phyloP scores from a whole-genome alignment of 176 grass and related monocot species.

The Calamus simplicifolius region DNA sequence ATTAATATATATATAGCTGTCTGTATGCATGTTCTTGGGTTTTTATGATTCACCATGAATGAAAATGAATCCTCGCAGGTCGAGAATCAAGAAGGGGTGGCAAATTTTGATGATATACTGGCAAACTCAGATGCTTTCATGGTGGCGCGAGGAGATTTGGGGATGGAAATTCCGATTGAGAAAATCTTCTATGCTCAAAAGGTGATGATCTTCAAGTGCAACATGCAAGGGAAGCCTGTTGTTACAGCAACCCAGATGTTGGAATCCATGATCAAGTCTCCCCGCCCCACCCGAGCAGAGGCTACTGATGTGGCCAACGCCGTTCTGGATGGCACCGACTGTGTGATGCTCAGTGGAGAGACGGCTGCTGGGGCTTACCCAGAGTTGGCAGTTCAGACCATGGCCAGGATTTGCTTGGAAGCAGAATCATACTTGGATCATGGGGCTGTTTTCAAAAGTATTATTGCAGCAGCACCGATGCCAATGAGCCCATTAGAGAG shows the following conservation, averaged over 20 bases:
- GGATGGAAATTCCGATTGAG: constrained; percentile 7
- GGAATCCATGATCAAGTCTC: constrained; percentile 11
- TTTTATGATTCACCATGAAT: constrained; percentile 1
- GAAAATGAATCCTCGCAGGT: constrained; percentile 1
- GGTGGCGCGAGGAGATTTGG: constrained; percentile 9
- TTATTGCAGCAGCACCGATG: constrained; percentile 35
- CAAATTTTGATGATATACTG: constrained; percentile 9
- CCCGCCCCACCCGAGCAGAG: constrained; percentile 1
- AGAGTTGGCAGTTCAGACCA: constrained; percentile 1
- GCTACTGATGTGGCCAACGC: constrained; percentile 4
- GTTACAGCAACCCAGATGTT: constrained; percentile 8
- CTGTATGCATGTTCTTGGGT: background rate
- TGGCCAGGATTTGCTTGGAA: constrained; percentile 10
- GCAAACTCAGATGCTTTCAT: constrained; percentile 9
- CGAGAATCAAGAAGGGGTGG: constrained; percentile 11
- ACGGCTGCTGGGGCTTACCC: constrained; percentile 3
- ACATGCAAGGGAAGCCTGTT: constrained; percentile 11
- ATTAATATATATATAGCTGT: background rate
- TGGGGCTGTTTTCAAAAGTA: constrained; percentile 41
- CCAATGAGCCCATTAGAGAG: constrained; percentile 72
- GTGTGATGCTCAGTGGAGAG: constrained; percentile 8
- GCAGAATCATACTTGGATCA: constrained; percentile 43
- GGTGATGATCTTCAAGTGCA: constrained; percentile 14
- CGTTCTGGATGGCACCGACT: constrained; percentile 2
- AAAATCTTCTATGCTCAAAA: constrained; percentile 11